Evolutionary conservation across 331 rosid species (phyloP).

Genomic region (Rosa hybrid): DNA sequence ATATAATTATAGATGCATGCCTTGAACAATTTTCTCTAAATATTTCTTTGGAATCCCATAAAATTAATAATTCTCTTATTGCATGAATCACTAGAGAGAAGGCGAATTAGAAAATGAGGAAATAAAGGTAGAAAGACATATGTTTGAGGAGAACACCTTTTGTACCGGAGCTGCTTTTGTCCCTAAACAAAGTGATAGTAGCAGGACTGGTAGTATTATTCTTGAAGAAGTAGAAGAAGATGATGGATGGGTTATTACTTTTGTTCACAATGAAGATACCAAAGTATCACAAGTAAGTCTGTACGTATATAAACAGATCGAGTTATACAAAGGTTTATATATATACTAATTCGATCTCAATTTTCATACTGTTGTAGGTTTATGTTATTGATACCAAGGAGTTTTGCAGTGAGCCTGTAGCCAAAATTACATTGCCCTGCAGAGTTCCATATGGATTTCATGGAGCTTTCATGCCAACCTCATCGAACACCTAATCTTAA

Average conservation of each 20-base stretch:
- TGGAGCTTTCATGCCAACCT: conserved; percentile 63
- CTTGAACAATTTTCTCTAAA: not conserved
- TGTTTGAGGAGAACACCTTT: conserved; percentile 58
- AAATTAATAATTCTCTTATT: not conserved
- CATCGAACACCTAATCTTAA: conserved; percentile 34
- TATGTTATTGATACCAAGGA: conserved; percentile 48
- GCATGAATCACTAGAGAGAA: not conserved
- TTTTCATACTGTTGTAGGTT: conserved; percentile 36
- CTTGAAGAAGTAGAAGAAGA: conserved; percentile 76
- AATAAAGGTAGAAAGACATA: conserved; percentile 51
- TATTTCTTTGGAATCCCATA: not conserved
- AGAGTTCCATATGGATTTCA: conserved; percentile 84
- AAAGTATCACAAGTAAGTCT: conserved; percentile 52
- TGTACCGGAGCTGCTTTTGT: conserved; percentile 71
- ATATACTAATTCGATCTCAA: not conserved
- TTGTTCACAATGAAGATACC: conserved; percentile 76
- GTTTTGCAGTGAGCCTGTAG: conserved; percentile 43
- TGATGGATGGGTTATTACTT: conserved; percentile 74
- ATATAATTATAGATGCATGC: too few species aligned
- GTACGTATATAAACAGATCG: too few species aligned
- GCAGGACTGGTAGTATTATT: not conserved
- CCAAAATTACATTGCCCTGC: conserved; percentile 55
- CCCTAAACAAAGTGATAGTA: conserved; percentile 30
- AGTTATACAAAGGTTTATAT: not conserved
- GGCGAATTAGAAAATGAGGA: conserved; percentile 25